Conservation (phyloP, 164 flowering plant genomes). For the Brasenia schreberi region DNA sequence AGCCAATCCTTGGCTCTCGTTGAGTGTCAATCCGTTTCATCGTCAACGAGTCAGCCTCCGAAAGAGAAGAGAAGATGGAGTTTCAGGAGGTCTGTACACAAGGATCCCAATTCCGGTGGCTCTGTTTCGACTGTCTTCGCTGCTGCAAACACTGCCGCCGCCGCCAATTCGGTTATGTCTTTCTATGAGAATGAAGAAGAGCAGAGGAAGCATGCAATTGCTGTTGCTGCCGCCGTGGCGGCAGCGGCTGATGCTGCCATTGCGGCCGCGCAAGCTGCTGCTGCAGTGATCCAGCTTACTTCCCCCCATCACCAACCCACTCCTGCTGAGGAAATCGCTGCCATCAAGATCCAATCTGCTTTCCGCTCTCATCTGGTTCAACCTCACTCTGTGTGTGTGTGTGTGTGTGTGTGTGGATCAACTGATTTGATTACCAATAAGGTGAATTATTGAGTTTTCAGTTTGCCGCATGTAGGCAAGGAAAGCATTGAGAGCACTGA, state of each 20-base stretch:
- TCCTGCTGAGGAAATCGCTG: slow-evolving; percentile 46
- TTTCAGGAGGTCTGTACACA: slow-evolving; percentile 55
- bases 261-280: slow-evolving; percentile 62
- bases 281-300: slow-evolving; percentile 33
- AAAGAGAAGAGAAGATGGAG: slow-evolving; percentile 88
- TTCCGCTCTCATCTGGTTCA: slow-evolving; percentile 58
- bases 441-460: not conserved
- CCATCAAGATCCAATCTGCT: slow-evolving; percentile 57
- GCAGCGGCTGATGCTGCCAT: slow-evolving; percentile 56
- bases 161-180: slow-evolving; percentile 14
- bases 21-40: slow-evolving; percentile 28
- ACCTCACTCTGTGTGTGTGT: too few relatives aligned
- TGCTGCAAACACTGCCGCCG: slow-evolving; percentile 1
- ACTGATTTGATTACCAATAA: too few relatives aligned
- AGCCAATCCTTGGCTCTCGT: slow-evolving; percentile 10
- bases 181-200: slow-evolving; percentile 28
- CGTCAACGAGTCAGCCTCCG: slow-evolving; percentile 35
- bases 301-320: slow-evolving; percentile 24
- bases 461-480: slow-evolving; percentile 56
- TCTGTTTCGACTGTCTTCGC: not conserved
- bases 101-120: slow-evolving; percentile 11
- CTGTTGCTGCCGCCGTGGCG: slow-evolving; percentile 42
- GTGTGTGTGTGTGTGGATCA: too few relatives aligned
- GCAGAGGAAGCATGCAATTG: slow-evolving; percentile 47
- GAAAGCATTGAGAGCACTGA: slow-evolving; percentile 72